phyloP scores from a whole-genome alignment of 1,284 basidiomycete species.

The Pascua guehoae region DNA sequence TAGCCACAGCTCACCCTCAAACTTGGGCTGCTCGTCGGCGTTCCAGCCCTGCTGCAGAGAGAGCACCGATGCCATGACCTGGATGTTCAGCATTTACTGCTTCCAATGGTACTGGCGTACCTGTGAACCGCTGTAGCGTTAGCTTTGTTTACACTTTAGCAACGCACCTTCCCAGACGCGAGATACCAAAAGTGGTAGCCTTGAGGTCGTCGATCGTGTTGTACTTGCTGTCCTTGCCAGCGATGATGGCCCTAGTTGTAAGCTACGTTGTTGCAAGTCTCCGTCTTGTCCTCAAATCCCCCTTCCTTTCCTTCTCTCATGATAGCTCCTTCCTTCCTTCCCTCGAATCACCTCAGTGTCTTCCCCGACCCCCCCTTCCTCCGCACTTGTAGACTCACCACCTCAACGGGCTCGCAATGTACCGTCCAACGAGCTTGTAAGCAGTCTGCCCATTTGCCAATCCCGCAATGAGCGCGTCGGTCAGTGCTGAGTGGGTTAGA shows the following conservation, averaged over 20 bases:
- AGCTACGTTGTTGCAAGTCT: no score
- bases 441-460: constrained; percentile 80
- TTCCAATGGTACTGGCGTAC: constrained; percentile 3
- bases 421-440: constrained; percentile 90
- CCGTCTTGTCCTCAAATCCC: background rate
- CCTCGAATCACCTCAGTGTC: no score
- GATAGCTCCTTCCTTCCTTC: background rate
- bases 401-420: constrained; percentile 80
- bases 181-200: constrained; percentile 83
- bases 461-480: constrained; percentile 88
- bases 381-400: constrained; percentile 56
- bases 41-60: constrained; percentile 78
- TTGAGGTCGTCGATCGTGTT: constrained; percentile 70
- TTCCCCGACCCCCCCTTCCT: no score
- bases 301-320: background rate
- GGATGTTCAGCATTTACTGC: constrained; percentile 42
- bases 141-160: no score
- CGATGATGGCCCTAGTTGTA: constrained; percentile 75
- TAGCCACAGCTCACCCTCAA: constrained; percentile 53
- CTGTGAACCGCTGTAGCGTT: constrained; percentile 6
- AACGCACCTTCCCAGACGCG: constrained; percentile 64
- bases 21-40: constrained; percentile 56
- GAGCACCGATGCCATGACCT: constrained; percentile 95
- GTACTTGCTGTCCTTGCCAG: constrained; percentile 72
- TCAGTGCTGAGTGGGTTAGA: constrained; percentile 60